Evolutionary conservation across 2,329 filamentous ascomycete genomes (phyloP).

Genomic region (Chrysosporium keratinophilum): DNA sequence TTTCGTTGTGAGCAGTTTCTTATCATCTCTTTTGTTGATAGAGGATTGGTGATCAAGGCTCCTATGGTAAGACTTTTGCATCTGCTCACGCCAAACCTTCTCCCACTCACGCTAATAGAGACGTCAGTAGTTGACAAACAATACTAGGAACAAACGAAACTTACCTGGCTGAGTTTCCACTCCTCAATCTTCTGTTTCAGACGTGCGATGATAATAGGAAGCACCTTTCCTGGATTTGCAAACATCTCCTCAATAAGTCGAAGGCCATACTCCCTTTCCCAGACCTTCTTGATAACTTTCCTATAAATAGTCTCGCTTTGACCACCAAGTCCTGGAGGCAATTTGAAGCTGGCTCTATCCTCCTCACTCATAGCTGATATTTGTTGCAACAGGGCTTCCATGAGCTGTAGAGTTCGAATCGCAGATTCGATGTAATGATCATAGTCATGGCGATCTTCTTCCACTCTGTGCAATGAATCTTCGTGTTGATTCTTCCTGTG

Average conservation of each 20-base stretch:
- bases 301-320: constrained; percentile 96
- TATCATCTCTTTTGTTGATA: constrained; percentile 76
- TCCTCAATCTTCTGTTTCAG: constrained; percentile 95
- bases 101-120: constrained; percentile 74
- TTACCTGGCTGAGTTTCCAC: constrained; percentile 78
- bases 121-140: not conserved
- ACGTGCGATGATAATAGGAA: constrained; percentile 77
- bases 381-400: constrained; percentile 87
- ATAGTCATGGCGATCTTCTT: constrained; percentile 96
- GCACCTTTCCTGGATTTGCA: constrained; percentile 68
- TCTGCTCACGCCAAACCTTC: constrained; percentile 96
- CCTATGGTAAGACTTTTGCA: constrained; percentile 87
- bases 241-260: constrained; percentile 85
- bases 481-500: constrained; percentile 95
- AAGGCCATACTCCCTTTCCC: constrained; percentile 70
- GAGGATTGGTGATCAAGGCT: constrained; percentile 95
- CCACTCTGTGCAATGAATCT: constrained; percentile 87
- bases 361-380: constrained; percentile 67
- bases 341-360: constrained; percentile 63
- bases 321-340: constrained; percentile 75
- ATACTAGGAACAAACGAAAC: constrained; percentile 7
- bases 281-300: constrained; percentile 94
- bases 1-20: constrained; percentile 82
- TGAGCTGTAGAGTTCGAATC: constrained; percentile 84
- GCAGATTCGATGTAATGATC: constrained; percentile 97